phyloP scores from a whole-genome alignment of 2,329 filamentous ascomycete species.

The Fusarium hainanense region DNA sequence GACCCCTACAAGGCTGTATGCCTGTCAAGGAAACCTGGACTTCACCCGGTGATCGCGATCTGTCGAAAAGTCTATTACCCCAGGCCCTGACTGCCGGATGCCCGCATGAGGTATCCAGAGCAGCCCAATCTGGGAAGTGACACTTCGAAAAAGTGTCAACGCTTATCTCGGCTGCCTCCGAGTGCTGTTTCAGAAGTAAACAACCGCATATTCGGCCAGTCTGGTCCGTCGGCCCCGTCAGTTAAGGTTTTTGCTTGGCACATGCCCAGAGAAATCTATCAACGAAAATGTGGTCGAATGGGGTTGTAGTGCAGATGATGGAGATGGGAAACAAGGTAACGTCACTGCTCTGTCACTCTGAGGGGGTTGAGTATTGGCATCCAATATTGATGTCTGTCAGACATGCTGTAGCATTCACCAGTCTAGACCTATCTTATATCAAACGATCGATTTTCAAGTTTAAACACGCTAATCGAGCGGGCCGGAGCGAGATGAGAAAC shows the following conservation, averaged over 20 bases:
- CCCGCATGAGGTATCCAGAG: not conserved
- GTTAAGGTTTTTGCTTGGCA: constrained; percentile 9
- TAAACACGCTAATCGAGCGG: not conserved
- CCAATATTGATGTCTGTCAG: not conserved
- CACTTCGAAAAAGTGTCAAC: not conserved
- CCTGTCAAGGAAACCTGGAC: not conserved
- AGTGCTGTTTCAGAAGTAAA: not conserved
- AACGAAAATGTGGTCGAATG: not conserved
- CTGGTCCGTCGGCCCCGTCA: not conserved
- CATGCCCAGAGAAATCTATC: not conserved
- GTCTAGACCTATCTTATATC: not conserved
- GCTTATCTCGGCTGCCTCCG: not conserved
- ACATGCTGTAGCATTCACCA: not conserved
- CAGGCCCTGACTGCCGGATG: not conserved
- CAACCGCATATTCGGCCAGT: not conserved
- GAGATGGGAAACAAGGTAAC: not conserved
- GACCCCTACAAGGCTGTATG: not conserved
- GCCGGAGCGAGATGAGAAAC: not conserved
- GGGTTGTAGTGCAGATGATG: constrained; percentile 12
- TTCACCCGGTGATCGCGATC: constrained; percentile 3
- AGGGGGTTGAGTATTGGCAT: no score
- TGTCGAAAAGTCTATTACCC: not conserved
- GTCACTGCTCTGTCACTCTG: not conserved
- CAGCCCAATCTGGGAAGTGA: not conserved
- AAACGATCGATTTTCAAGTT: not conserved